Evolutionary conservation across 805 yeast genomes (phyloP).

Genomic region (Saturnispora halmiae): DNA sequence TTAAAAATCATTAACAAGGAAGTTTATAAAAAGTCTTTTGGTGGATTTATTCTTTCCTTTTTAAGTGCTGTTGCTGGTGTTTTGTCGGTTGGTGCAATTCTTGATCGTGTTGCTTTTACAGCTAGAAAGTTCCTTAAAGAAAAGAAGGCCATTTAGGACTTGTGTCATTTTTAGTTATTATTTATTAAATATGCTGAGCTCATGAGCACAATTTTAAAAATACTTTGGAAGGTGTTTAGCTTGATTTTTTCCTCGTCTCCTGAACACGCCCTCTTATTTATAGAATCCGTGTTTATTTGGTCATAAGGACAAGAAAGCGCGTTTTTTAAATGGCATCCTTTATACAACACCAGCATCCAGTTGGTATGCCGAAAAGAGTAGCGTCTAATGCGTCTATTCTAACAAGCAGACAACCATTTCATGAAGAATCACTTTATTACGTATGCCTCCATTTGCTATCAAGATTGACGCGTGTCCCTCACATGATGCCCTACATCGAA

Average conservation of each 20-base stretch:
- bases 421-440: conserved; percentile 61
- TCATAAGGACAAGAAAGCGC: background rate
- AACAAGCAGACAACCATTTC: conserved; percentile 56
- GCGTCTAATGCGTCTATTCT: conserved; percentile 41
- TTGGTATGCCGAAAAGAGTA: conserved; percentile 21
- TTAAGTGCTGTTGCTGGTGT: conserved; percentile 91
- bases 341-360: background rate
- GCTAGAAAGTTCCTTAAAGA: conserved; percentile 70
- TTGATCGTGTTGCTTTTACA: conserved; percentile 82
- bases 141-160: conserved; percentile 36
- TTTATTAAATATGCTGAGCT: background rate
- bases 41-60: conserved; percentile 72
- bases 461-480: conserved; percentile 51
- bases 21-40: conserved; percentile 64
- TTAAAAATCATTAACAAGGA: conserved; percentile 83
- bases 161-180: too few relatives aligned
- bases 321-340: background rate
- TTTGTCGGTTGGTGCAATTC: conserved; percentile 79
- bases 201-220: background rate
- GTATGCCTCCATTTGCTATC: conserved; percentile 50
- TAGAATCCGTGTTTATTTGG: background rate
- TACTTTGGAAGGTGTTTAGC: background rate
- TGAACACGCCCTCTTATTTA: background rate
- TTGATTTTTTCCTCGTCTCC: background rate
- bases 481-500: conserved; percentile 57